phyloP scores from a whole-genome alignment of 1,284 basidiomycete genomes.

The Moesziomyces sp. region DNA sequence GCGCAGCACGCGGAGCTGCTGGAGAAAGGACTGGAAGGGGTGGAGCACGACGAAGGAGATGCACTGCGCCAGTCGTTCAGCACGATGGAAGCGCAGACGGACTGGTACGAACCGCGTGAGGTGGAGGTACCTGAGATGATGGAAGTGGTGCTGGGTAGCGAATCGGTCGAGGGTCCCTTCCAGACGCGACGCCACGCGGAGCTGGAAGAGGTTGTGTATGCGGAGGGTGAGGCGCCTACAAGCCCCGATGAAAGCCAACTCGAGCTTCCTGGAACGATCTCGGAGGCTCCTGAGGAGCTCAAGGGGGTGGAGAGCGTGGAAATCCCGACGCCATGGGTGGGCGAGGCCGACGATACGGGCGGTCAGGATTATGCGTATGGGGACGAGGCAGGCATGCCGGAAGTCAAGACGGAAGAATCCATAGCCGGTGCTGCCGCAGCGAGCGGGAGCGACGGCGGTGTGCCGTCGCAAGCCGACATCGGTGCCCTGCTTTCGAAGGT shows the following conservation, averaged over 20 bases:
- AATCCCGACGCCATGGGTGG: conserved; percentile 23
- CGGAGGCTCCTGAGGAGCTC: conserved; percentile 20
- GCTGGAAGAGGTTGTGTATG: conserved; percentile 3
- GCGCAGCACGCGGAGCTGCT: conserved; percentile 14
- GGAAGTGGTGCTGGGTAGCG: conserved; percentile 13
- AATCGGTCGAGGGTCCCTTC: conserved; percentile 43
- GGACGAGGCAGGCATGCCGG: not conserved
- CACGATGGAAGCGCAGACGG: conserved; percentile 55
- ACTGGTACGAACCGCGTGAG: conserved; percentile 43
- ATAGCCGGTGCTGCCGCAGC: not conserved
- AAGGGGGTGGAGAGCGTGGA: conserved; percentile 2
- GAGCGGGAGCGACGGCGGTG: not conserved
- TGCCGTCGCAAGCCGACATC: conserved; percentile 4
- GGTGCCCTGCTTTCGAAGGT: conserved; percentile 28
- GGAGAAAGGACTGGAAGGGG: conserved; percentile 12
- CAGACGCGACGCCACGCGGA: conserved; percentile 24
- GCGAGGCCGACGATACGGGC: not conserved
- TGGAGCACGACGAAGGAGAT: conserved; percentile 52
- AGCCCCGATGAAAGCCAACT: conserved; percentile 26
- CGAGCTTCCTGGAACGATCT: conserved; percentile 14
- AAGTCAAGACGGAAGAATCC: not conserved
- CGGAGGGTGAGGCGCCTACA: conserved; percentile 11
- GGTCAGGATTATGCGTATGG: conserved; percentile 1
- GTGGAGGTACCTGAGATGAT: conserved; percentile 5
- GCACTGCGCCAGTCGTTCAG: conserved; percentile 46